Percentiles rank a stretch among this genome's conserved stretches.
Conservation (phyloP, 805 yeast species). For the Myxozyma kluyveri region DNA sequence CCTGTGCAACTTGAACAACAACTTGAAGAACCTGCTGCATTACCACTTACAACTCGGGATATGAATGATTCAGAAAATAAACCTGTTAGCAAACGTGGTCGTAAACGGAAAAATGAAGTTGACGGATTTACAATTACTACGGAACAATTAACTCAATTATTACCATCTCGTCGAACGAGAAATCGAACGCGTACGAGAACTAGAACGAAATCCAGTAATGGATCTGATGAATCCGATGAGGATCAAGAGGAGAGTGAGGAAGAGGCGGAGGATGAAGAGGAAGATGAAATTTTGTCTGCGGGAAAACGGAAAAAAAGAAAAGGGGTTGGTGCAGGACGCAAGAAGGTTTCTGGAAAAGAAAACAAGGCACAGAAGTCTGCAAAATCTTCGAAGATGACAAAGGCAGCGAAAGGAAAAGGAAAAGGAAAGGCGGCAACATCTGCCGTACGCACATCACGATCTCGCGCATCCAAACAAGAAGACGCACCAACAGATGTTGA, state of each 20-base stretch:
- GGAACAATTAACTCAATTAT: conserved; percentile 18
- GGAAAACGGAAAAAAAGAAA: conserved; percentile 2
- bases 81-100: no score
- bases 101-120: background rate
- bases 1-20: conserved; percentile 3
- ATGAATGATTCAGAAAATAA: background rate
- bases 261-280: conserved; percentile 1
- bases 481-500: background rate
- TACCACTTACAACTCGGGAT: background rate
- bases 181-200: conserved; percentile 2
- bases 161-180: conserved; percentile 7
- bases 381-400: background rate
- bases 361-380: background rate
- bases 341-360: background rate
- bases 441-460: background rate
- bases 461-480: background rate
- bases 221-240: background rate
- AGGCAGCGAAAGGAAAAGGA: background rate
- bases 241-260: conserved; percentile 2
- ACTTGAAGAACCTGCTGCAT: background rate
- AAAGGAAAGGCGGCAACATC: background rate
- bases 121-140: conserved; percentile 6
- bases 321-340: background rate
- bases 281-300: background rate
- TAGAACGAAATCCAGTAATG: conserved; percentile 4